Base-by-base conservation (phyloP, 768 basidiomycete genomes). In the Rhizopogon roseolus region DNA sequence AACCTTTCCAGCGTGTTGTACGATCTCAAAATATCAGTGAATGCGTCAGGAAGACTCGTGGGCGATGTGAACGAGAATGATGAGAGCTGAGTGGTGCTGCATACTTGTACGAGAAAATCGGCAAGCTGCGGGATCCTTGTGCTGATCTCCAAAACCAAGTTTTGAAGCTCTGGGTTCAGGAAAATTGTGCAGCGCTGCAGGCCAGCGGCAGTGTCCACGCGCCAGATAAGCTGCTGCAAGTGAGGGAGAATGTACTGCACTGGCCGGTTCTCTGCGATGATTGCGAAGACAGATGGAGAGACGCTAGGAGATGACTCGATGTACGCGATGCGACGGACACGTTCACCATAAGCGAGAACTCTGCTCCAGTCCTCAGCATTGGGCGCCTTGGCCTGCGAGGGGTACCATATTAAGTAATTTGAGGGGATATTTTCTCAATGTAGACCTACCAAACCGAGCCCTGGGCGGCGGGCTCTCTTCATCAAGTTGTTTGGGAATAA, bases 181-280 rank as follows among this genome's bases (percentile, higher is more conserved):
- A 90, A 91, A 55, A 84, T 74, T 38, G 71, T 66, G 61, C 80
- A 81, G 52, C 82, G 78, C 50, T 88, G 83, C 55, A 91, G 73
- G 50, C 82, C 86, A 32, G 79, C 78, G 22, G 82, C 64, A 5
- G 82, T 84, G 60, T 86, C 86, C 37, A 78, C 85, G 60, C 81
- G 85, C 89, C 89, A 90, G 41, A 79, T 78, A 60, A 91, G 74
- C 52, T 84, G 78, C 55, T 78, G 78, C 54, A 91, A 78, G 66
- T 82, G 76, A 32, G 89, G 88, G 50, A 91, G 77, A 41, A 91
- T 79, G 63, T 81, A 83, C 54, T 77, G 71, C 46, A 73, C 73
- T 7, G 88, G 87, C 39, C 81, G 79, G 60, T 76, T 73, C 59
- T 87, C 83, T 55, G 84, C 81, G 53, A 91, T 71, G 57, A 84